Conservation (phyloP, 2,329 filamentous ascomycete genomes). For the Geosmithia flava region DNA sequence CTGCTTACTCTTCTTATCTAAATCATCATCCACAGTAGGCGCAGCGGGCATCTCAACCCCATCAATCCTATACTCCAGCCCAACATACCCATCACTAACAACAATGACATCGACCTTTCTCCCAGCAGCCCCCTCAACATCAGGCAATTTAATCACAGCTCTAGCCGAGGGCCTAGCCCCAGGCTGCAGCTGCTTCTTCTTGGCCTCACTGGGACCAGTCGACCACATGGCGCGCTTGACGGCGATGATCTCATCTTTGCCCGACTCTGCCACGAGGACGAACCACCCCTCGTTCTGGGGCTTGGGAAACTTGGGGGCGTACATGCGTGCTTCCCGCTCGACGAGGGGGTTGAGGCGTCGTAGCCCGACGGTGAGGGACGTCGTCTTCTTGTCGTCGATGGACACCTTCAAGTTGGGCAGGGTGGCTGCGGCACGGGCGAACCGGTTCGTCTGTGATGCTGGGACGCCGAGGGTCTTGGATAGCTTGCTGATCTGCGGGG, state of each 20-base stretch:
- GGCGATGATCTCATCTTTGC: conserved; percentile 65
- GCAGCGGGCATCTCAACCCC: conserved; percentile 39
- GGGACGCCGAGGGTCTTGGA: conserved; percentile 39
- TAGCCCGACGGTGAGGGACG: conserved; percentile 51
- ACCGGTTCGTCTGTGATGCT: conserved; percentile 26
- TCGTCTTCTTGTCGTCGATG: conserved; percentile 46
- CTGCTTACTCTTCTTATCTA: conserved; percentile 20
- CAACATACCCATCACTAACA: conserved; percentile 79
- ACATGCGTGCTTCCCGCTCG: conserved; percentile 62
- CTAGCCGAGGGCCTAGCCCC: conserved; percentile 38
- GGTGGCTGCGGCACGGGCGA: conserved; percentile 46
- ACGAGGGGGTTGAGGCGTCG: conserved; percentile 53
- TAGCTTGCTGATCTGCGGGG: conserved; percentile 26
- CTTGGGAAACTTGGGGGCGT: conserved; percentile 83
- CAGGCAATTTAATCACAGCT: conserved; percentile 48
- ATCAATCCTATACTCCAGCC: conserved; percentile 45
- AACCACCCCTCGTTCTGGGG: conserved; percentile 93
- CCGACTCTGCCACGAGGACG: conserved; percentile 57
- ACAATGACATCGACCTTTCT: conserved; percentile 63
- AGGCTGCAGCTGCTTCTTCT: conserved; percentile 18
- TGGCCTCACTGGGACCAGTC: conserved; percentile 4
- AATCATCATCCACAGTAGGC: conserved; percentile 34
- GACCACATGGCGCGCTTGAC: conserved; percentile 78
- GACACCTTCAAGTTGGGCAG: conserved; percentile 59
- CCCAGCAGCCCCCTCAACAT: conserved; percentile 26